Base-by-base conservation (phyloP, 2,329 filamentous ascomycete genomes). In the Cercospora citrullina region DNA sequence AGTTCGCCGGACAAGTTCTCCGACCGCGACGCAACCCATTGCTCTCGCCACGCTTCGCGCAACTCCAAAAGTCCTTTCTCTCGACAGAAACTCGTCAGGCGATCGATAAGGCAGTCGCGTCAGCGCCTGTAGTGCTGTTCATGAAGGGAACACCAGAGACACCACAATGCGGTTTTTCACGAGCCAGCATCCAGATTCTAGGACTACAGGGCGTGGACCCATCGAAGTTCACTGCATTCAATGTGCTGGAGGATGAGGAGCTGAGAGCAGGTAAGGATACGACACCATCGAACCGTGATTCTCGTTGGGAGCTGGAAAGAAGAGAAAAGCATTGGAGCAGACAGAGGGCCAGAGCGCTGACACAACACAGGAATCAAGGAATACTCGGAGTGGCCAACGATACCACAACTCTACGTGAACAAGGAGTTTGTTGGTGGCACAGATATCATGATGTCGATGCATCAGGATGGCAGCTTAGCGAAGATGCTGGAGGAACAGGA, bases 61-160 rank as follows among this genome's bases (percentile, higher is more conserved):
- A 81, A 8, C 78, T 82, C 64, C 81, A 83, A 72, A 81, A 86
- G 68, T 90, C 93, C 66, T 86, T 92, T 48, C 87, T 99, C 59
- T 97, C 94, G 33, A 87, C 90, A 74, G 87, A 93, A 77, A 95
- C 92, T 10, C 89, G 87, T 70, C 82, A 88, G 45, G 93, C 94
- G 28, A 99, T 99, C 76, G 92, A 97, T 80, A 92, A 93, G 80
- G 94, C 94, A 33, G 90, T 99, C 16, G 85, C 83, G 26, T 94
- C 93, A 0, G 91, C 94, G 0, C 94, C 94, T 2, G 94, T 99
- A 0, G 95, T 99, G 0, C 86, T 99, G 66, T 99, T 99, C 85
- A 99, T 99, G 95, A 99, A 99, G 85, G 95, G 95, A 68, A 98
- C 95, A 1, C 95, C 95, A 67, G 94, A 97, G 83, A 92, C 89